Evolutionary conservation across 139 green algal genomes (phyloP), one percentile per base, ranked within the genome.

Genomic region (Chlorella sp.): DNA sequence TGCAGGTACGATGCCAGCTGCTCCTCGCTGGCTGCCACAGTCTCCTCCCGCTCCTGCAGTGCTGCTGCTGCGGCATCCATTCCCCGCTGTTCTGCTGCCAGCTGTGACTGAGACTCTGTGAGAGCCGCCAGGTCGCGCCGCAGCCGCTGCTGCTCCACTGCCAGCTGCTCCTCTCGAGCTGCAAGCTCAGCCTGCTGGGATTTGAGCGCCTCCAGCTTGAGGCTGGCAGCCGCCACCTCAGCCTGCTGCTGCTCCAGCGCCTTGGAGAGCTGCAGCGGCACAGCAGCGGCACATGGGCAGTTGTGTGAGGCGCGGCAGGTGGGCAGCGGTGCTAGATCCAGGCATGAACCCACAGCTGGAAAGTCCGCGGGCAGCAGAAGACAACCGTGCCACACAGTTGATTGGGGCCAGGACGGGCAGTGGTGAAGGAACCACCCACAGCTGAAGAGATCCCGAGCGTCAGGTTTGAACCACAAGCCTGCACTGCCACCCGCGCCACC

Each of bases 81-180:
- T 39, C 36, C n/a, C 1, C 26, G 11, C 79, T 87, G 61, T 39
- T 90, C n/a, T 28, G 87, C 61, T 19, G 37, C 75, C 66, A 86
- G 64, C 61, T 48, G 71, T 1, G 40, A 9, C 48, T 61, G 81
- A 40, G 28, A 32, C 34, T 86, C 87, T n/a, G 66, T 66, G 39
- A 90, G 64, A 0, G 61, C 57, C 32, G 61, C 34, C 39, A 83
- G 36, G 15, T 90, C 78, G 18, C 64, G 39, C 32, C 61, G 78
- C 78, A 90, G 61, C 19, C 66, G 87, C 64, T 86, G 61, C 79
- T 85, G 61, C 80, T 93, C 81, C 36, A 81, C 37, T 32, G 42
- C 61, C 68, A 93, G 79, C 69, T 91, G 22, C 30, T 69, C 78
- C 78, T 90, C 87, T 1, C 78, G 39, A 11, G 61, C 40, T 30